phyloP scores from a whole-genome alignment of 768 basidiomycete genomes.

The Boletus sensibilis region DNA sequence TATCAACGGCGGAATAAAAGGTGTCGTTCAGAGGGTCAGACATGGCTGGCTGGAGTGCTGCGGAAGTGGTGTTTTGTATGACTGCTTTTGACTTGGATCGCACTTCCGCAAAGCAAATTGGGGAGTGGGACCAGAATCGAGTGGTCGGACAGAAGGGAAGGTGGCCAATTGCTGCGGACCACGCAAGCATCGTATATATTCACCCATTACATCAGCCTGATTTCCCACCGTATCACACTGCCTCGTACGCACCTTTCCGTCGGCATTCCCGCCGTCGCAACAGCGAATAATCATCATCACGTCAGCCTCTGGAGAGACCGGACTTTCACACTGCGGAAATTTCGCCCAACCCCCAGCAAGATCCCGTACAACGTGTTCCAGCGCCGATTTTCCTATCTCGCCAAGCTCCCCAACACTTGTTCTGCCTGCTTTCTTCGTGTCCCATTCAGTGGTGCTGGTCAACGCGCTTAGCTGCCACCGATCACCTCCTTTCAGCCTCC shows the following conservation, averaged over 20 bases:
- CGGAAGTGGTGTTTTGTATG: constrained; percentile 21
- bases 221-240: constrained; percentile 34
- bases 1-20: constrained; percentile 35
- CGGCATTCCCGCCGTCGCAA: constrained; percentile 16
- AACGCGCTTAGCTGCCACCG: constrained; percentile 23
- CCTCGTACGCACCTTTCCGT: constrained; percentile 10
- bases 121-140: not conserved
- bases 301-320: constrained; percentile 4
- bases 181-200: constrained; percentile 36
- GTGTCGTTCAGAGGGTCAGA: constrained; percentile 32
- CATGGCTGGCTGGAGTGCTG: constrained; percentile 29
- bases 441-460: not conserved
- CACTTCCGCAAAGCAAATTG: constrained; percentile 6
- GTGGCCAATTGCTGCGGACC: constrained; percentile 34
- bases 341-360: not conserved
- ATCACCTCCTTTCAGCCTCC: constrained; percentile 19
- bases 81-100: constrained; percentile 21
- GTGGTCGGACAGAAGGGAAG: constrained; percentile 8
- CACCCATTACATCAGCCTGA: constrained; percentile 33
- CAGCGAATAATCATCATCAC: constrained; percentile 14
- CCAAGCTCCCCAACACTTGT: not conserved
- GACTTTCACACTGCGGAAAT: constrained; percentile 19
- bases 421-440: constrained; percentile 2
- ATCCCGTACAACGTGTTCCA: not conserved
- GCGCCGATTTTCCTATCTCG: not conserved